phyloP scores from a whole-genome alignment of 495 filamentous ascomycete genomes.

The Penicillium atrosanguineum region DNA sequence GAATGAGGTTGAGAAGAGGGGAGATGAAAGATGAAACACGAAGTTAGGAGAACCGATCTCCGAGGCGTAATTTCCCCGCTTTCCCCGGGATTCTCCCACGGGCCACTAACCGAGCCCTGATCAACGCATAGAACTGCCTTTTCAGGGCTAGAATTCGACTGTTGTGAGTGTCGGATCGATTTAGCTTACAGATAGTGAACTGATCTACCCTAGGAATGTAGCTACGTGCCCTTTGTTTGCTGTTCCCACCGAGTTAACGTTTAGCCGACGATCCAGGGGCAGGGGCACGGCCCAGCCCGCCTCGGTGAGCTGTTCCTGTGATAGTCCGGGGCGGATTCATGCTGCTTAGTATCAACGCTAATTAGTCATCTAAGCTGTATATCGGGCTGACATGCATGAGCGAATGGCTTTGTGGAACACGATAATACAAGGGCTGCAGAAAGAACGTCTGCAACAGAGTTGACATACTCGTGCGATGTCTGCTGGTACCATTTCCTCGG shows the following conservation, averaged over 20 bases:
- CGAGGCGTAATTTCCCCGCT: slow-evolving; percentile 16
- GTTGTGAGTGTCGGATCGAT: not conserved
- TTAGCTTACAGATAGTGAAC: no score
- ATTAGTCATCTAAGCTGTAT: not conserved
- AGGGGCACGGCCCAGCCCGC: no score
- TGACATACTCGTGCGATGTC: not conserved
- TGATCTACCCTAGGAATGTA: no score
- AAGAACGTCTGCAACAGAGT: not conserved
- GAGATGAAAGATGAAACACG: slow-evolving; percentile 3
- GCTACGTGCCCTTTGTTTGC: not conserved
- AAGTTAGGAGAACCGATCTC: not conserved
- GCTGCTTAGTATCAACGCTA: not conserved
- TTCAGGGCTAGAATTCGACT: not conserved
- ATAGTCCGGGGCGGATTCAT: not conserved
- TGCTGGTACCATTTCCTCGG: not conserved
- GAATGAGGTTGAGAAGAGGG: not conserved
- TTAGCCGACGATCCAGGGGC: not conserved
- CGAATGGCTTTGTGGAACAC: not conserved
- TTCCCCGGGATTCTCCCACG: slow-evolving; percentile 10
- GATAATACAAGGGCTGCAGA: no score
- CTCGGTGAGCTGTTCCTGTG: no score
- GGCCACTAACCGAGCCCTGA: slow-evolving; percentile 4
- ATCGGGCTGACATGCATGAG: not conserved
- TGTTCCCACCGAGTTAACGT: not conserved
- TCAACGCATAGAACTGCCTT: slow-evolving; percentile 1